These are phyloP conservation scores for Plectosphaerella cucumerina DNA, from an alignment of 2,329 filamentous ascomycete species.

Conservation along the genomic window DNA sequence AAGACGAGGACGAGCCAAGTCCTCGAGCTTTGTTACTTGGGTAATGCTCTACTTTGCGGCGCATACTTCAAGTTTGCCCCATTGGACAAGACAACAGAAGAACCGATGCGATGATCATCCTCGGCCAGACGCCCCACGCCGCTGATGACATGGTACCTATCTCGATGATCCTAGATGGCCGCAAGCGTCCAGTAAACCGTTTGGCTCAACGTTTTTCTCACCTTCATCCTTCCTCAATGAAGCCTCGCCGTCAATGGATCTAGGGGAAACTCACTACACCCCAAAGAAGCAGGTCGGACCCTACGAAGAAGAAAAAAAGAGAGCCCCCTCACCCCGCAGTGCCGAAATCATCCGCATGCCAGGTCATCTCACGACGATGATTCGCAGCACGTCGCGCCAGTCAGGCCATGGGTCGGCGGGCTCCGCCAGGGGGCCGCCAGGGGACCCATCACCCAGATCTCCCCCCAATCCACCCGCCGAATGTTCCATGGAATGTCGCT, in stretches of 20 bases:
- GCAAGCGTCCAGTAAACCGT: no score
- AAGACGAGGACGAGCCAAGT: no score
- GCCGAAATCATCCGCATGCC: not conserved
- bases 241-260: no score
- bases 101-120: not conserved
- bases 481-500: constrained; percentile 2
- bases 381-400: not conserved
- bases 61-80: not conserved
- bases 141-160: no score
- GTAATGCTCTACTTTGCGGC: not conserved
- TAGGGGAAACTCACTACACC: not conserved
- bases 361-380: not conserved
- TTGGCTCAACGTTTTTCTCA: no score
- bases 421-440: not conserved
- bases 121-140: not conserved
- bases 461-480: not conserved
- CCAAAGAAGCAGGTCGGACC: not conserved
- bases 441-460: not conserved
- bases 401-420: not conserved
- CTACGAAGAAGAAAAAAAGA: not conserved
- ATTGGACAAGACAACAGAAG: not conserved
- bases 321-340: not conserved
- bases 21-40: no score
- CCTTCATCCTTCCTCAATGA: no score
- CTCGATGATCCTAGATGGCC: no score